phyloP scores from a whole-genome alignment of 352 stramenopile species.

The Blastocystis sp. region DNA sequence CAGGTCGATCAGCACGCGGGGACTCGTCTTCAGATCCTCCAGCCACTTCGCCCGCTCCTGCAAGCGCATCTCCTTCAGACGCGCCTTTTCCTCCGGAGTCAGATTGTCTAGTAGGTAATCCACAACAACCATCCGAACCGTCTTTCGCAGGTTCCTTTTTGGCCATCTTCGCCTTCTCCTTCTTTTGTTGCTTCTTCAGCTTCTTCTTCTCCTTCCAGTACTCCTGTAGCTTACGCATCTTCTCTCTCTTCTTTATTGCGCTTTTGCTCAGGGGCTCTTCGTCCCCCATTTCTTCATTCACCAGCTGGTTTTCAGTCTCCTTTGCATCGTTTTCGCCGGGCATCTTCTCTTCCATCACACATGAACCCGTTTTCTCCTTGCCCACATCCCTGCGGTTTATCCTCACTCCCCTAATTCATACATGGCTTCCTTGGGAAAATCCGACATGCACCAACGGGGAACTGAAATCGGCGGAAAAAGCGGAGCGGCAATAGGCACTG shows the following conservation, averaged over 20 bases:
- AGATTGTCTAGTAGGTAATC: slow-evolving; percentile 78
- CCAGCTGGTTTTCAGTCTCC: not conserved
- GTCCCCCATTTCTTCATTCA: not conserved
- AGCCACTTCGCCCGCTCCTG: slow-evolving; percentile 70
- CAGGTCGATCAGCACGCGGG: slow-evolving; percentile 86
- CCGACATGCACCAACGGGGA: no score
- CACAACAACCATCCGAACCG: slow-evolving; percentile 76
- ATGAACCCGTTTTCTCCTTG: not conserved
- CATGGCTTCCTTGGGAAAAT: not conserved
- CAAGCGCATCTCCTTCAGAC: slow-evolving; percentile 60
- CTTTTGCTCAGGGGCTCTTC: not conserved
- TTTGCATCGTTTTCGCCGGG: not conserved
- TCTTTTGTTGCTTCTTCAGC: slow-evolving; percentile 81
- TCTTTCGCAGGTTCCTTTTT: slow-evolving; percentile 72
- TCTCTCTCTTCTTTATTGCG: slow-evolving; percentile 70
- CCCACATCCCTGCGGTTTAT: slow-evolving; percentile 8
- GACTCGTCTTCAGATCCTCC: slow-evolving; percentile 80
- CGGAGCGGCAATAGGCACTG: no score
- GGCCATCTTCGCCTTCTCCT: slow-evolving; percentile 73
- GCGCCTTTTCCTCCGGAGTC: slow-evolving; percentile 2
- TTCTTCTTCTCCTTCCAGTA: slow-evolving; percentile 79
- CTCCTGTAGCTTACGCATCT: slow-evolving; percentile 76
- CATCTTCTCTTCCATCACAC: not conserved
- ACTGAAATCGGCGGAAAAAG: no score
- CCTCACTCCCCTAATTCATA: not conserved